Evolutionary conservation across 225 moss, liverwort and hornwort species (phyloP).

Genomic region (Polytrichum formosum): DNA sequence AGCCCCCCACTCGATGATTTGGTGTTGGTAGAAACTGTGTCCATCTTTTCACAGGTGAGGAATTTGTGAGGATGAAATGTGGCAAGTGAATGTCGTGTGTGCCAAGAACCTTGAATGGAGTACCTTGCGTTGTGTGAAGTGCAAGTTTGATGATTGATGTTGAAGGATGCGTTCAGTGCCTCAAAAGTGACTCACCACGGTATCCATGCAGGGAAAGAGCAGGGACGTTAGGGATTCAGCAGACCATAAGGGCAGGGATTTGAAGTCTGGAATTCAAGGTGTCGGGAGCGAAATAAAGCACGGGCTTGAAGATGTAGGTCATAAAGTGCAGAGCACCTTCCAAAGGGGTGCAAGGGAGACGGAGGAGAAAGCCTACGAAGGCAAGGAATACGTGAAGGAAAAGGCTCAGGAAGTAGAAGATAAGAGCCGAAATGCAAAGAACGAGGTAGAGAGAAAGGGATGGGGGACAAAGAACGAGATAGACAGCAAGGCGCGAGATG

Average conservation of each 20-base stretch:
- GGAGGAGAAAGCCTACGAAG: constrained; percentile 36
- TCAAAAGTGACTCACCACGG: neutral
- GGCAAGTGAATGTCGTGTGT: too few relatives aligned
- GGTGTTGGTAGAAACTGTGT: too few relatives aligned
- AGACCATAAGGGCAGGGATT: constrained; percentile 20
- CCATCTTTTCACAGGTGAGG: too few relatives aligned
- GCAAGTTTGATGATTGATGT: neutral
- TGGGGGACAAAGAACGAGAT: constrained; percentile 16
- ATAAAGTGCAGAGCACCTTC: constrained; percentile 34
- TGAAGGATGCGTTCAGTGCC: neutral
- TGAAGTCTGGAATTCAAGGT: constrained; percentile 26
- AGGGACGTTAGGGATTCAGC: constrained; percentile 21
- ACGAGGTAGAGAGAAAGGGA: constrained; percentile 14
- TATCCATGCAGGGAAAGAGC: constrained; percentile 19
- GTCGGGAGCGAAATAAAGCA: constrained; percentile 34
- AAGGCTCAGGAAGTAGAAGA: constrained; percentile 14
- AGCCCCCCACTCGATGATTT: too few relatives aligned
- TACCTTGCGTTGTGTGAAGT: too few relatives aligned
- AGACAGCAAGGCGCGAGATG: constrained; percentile 16
- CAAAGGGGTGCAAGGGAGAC: constrained; percentile 19
- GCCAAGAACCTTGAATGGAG: too few relatives aligned
- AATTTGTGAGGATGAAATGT: too few relatives aligned
- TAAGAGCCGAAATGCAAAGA: constrained; percentile 1
- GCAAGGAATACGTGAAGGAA: constrained; percentile 29
- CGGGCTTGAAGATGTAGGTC: constrained; percentile 37